A percentile compares a stretch with the other conserved stretches of the same genome.
Evolutionary conservation across 1,284 basidiomycete genomes (phyloP).

Genomic region (Clitocybe nebularis): DNA sequence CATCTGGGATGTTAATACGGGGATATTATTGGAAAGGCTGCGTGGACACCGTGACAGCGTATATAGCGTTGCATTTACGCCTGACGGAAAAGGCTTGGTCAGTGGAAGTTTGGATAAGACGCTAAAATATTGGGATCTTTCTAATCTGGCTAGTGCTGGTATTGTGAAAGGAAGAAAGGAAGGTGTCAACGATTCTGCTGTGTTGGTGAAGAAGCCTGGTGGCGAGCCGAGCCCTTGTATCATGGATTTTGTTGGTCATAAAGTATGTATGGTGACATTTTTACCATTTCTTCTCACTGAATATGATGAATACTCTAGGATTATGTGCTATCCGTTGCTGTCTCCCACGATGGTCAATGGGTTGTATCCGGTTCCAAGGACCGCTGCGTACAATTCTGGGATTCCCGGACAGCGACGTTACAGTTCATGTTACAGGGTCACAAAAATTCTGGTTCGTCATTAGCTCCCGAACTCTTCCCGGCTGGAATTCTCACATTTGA

Average conservation of each 20-base stretch:
- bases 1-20: conserved; percentile 83
- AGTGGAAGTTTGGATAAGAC: conserved; percentile 87
- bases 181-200: conserved; percentile 27
- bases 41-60: conserved; percentile 83
- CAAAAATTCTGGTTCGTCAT: conserved; percentile 71
- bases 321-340: conserved; percentile 79
- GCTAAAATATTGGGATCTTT: conserved; percentile 85
- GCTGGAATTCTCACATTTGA: neutral
- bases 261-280: conserved; percentile 42
- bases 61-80: conserved; percentile 83
- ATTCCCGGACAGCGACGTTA: conserved; percentile 67
- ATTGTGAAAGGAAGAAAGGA: conserved; percentile 38
- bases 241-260: conserved; percentile 82
- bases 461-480: conserved; percentile 2
- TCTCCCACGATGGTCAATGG: conserved; percentile 83
- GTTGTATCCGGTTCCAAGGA: conserved; percentile 91
- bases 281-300: neutral
- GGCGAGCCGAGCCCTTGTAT: conserved; percentile 49
- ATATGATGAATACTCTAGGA: conserved; percentile 38
- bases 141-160: conserved; percentile 34
- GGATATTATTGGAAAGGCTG: conserved; percentile 69
- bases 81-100: conserved; percentile 76
- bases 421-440: conserved; percentile 88
- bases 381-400: conserved; percentile 88
- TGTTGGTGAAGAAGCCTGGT: conserved; percentile 24